phyloP scores from a whole-genome alignment of 2,329 filamentous ascomycete genomes.

The Colletotrichum lentis region DNA sequence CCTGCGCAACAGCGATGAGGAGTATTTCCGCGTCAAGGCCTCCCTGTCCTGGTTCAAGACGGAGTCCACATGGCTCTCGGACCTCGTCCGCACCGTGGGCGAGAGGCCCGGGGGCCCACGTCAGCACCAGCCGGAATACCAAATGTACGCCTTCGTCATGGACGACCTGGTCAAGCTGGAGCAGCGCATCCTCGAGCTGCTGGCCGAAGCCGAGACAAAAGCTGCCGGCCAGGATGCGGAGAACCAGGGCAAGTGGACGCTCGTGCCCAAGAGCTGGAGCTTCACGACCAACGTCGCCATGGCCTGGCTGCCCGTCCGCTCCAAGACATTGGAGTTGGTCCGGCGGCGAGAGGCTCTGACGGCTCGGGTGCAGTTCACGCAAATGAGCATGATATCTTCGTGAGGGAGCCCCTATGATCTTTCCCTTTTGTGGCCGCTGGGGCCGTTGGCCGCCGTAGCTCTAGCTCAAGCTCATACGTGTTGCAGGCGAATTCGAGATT shows the following conservation, averaged over 20 bases:
- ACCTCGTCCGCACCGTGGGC: constrained; percentile 48
- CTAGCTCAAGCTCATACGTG: constrained; percentile 11
- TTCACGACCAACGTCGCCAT: constrained; percentile 53
- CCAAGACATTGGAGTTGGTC: constrained; percentile 56
- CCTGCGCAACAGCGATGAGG: constrained; percentile 55
- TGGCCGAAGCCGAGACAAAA: constrained; percentile 53
- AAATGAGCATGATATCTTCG: constrained; percentile 59
- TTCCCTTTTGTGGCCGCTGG: neutral
- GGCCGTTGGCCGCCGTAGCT: no score
- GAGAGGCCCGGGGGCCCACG: constrained; percentile 17
- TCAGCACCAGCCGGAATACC: constrained; percentile 49
- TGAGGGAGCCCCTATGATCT: constrained; percentile 39
- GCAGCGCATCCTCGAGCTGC: constrained; percentile 54
- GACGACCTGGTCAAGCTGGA: constrained; percentile 56
- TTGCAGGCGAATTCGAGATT: constrained; percentile 46
- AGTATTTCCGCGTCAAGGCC: constrained; percentile 58
- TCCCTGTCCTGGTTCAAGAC: constrained; percentile 60
- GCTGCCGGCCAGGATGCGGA: constrained; percentile 40
- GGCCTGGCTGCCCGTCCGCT: constrained; percentile 55
- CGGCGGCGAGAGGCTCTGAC: constrained; percentile 57
- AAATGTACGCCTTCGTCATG: constrained; percentile 59
- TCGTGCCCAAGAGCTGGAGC: constrained; percentile 50
- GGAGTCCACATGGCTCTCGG: constrained; percentile 55
- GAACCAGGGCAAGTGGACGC: constrained; percentile 47
- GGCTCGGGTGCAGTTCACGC: constrained; percentile 56